Conservation (phyloP, 352 stramenopile genomes). For the Phytophthora pisi region DNA sequence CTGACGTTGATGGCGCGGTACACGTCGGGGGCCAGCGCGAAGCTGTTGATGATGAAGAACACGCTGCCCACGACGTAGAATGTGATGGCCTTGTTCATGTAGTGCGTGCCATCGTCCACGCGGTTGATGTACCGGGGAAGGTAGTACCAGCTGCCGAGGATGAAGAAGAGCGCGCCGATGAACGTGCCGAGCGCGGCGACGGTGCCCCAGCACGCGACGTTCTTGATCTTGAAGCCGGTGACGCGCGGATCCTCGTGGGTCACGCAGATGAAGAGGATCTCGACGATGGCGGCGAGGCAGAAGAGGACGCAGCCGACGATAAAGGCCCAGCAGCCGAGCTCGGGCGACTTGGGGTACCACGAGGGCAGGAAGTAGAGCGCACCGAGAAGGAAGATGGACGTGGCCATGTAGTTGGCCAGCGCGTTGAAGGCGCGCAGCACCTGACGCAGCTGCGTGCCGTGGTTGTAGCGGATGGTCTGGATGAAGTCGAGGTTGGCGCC, state of each 20-base stretch:
- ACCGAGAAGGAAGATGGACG: conserved; percentile 76
- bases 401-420: conserved; percentile 69
- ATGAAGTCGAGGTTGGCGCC: conserved; percentile 80
- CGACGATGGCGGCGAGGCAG: conserved; percentile 57
- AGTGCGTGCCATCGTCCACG: conserved; percentile 60
- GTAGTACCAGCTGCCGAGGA: conserved; percentile 84
- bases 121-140: conserved; percentile 73
- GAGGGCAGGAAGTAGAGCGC: conserved; percentile 81
- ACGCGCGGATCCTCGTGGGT: conserved; percentile 60
- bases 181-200: conserved; percentile 60
- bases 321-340: conserved; percentile 79
- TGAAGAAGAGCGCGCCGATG: conserved; percentile 72
- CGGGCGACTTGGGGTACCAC: conserved; percentile 69
- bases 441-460: conserved; percentile 51
- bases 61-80: conserved; percentile 77
- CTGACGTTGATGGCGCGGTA: conserved; percentile 46
- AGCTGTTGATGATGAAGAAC: conserved; percentile 78
- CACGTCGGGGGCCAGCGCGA: conserved; percentile 64
- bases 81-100: conserved; percentile 81
- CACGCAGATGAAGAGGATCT: conserved; percentile 69
- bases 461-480: conserved; percentile 66
- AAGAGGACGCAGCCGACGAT: conserved; percentile 75
- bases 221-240: conserved; percentile 57
- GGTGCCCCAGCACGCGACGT: conserved; percentile 61
- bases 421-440: conserved; percentile 66